Evolutionary conservation across 441 rosid species (phyloP), one percentile per base, ranked within the genome.

Genomic region (Populus trichocarpa): DNA sequence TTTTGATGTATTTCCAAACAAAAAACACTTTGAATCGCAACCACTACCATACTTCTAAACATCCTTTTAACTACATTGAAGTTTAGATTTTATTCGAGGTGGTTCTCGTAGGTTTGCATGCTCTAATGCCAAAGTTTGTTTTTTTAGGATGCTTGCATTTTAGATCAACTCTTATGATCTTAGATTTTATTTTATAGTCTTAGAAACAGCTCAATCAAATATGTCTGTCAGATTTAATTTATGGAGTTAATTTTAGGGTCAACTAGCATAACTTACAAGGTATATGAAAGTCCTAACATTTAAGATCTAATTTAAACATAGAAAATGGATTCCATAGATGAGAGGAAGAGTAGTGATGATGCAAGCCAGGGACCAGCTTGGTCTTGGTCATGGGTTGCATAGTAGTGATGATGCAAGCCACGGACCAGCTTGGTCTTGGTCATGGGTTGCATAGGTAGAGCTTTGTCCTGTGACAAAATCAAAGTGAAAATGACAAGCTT

Each of bases 1-100:
- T 1, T 33, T 33, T 0, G 1, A 33, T 6, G 1, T 1, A 6
- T 33, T 33, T 32, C 0, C 0, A 0, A 32, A 0, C 0, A 33
- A 33, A 33, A 33, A 33, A 6, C 0, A 33, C 1, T 33, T 33
- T 6, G 0, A 33, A 33, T 32, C 1, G 1, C 6, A 5, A 33
- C 1, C 35, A 0, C 0, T 0, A 5, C 0, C 0, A 33, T 0
- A 6, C 0, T 33, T 1, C 6, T 6, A 33, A 5, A 33, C 1
- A 33, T 0, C 0, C 0, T 33, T 5, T 33, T 33, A 33, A 8
- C 2, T 8, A 38, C 0, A 0, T 38, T 38, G 0, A 9, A 8
- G 1, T 38, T 38, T 38, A 38, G 0, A 0, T 38, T 2, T 9
- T 9, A 3, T 9, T 38, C 0, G 1, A 9, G 0, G 3, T 38